Base-by-base conservation (phyloP, 345 rosid genomes). In the Dovyalis caffra region DNA sequence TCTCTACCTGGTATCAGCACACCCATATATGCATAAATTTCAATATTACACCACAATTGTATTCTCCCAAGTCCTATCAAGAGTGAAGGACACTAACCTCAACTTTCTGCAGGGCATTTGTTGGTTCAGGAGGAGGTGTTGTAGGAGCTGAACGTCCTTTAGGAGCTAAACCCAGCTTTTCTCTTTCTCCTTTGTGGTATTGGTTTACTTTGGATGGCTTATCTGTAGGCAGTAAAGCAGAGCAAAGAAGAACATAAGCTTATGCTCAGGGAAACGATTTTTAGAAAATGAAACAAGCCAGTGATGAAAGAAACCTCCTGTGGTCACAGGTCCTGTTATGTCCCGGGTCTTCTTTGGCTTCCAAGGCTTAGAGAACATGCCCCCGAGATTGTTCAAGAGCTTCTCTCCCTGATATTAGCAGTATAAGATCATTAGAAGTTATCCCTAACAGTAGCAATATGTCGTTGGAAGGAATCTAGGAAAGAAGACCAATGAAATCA, bases 291-390 rank as follows among this genome's bases (percentile, higher is more conserved):
- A 69, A 65, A 45, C n/a, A 12, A 60, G 16, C 20, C 8, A 28
- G 67, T 11, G 45, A 51, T 25, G 8, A 8, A 26, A 66, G 18
- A 23, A 32, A 80, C 83, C 83, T 76, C 76, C 56, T 60, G 77
- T 70, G 76, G 68, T 75, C 71, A 80, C 7, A 34, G 83, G 83
- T 26, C 77, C 83, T 31, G 73, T 68, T 38, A 76, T 80, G 20
- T 76, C 66, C 57, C 40, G 40, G 20, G 74, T 72, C 58, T 76
- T 76, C 79, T 76, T 80, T 10, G 83, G 80, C 71, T 76, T 76
- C 79, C 83, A 80, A 5, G 83, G 76, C 83, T 34, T 80, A 31
- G 83, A 80, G 68, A 80, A 80, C 32, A 80, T 80, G 57, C 83
- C 83, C 21, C 83, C 83, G 26, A 80, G 83, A 62, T 70, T 75